These are phyloP conservation scores for Fusarium sp. DNA, from an alignment of 2,329 filamentous ascomycete species.

Conservation along the genomic window DNA sequence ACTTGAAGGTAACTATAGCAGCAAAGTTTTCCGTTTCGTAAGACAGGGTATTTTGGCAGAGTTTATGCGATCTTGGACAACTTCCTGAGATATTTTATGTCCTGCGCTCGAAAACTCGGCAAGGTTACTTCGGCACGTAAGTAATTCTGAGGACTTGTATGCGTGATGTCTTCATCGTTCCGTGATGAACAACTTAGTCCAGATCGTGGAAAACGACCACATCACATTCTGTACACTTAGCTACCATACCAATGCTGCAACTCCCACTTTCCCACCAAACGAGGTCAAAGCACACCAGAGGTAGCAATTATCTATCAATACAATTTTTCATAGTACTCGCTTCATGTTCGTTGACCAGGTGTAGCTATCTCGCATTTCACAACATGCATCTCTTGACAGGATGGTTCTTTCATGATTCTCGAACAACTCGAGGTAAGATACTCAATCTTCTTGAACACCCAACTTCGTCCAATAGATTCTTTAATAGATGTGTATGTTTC, in stretches of 20 bases:
- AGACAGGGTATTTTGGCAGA: not conserved
- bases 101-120: not conserved
- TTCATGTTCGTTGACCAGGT: not conserved
- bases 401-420: not conserved
- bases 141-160: rapidly evolving
- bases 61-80: not conserved
- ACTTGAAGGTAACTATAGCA: too few species aligned
- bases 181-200: too few species aligned
- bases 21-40: too few species aligned
- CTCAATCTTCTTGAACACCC: not conserved
- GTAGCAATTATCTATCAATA: not conserved
- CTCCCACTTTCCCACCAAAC: too few species aligned
- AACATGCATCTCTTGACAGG: not conserved
- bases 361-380: not conserved
- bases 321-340: not conserved
- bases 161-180: too few species aligned
- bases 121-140: not conserved
- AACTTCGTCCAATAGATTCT: not conserved
- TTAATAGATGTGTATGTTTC: not conserved
- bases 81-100: too few species aligned
- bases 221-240: too few species aligned
- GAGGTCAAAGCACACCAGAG: too few species aligned
- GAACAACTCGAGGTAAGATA: slow-evolving; percentile 34
- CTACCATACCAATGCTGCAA: not conserved
- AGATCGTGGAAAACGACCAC: too few species aligned